Conservation (phyloP, 1,284 basidiomycete species). For the Cystobasidium pallidum region DNA sequence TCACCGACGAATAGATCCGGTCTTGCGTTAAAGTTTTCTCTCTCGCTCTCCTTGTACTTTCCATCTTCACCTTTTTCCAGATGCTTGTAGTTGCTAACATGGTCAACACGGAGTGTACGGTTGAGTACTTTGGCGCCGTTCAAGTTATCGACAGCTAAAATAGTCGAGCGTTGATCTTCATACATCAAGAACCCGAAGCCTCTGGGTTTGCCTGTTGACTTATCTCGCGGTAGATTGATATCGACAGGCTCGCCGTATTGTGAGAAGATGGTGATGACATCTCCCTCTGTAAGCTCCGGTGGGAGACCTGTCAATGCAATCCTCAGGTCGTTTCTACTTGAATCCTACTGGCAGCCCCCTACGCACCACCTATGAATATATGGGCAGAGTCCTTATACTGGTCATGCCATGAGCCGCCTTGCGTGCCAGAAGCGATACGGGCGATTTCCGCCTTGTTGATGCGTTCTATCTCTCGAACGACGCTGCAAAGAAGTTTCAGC, state of each 20-base stretch:
- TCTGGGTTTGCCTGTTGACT: constrained; percentile 79
- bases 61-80: constrained; percentile 78
- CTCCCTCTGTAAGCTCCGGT: constrained; percentile 89
- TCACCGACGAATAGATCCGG: constrained; percentile 64
- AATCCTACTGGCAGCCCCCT: constrained; percentile 34
- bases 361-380: constrained; percentile 72
- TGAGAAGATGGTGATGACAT: constrained; percentile 95
- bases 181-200: constrained; percentile 99
- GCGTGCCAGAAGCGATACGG: constrained; percentile 65
- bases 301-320: constrained; percentile 64
- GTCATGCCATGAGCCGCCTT: constrained; percentile 87
- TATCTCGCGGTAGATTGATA: constrained; percentile 89
- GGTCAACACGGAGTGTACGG: constrained; percentile 66
- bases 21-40: constrained; percentile 80
- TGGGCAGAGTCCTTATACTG: constrained; percentile 79
- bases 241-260: constrained; percentile 81
- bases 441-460: constrained; percentile 93
- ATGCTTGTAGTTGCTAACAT: constrained; percentile 92
- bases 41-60: constrained; percentile 81
- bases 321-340: neutral
- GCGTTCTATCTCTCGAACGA: constrained; percentile 86
- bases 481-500: constrained; percentile 62
- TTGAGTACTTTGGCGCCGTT: constrained; percentile 87
- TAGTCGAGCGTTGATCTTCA: constrained; percentile 93
- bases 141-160: constrained; percentile 97